A percentile compares a stretch with the other conserved stretches of the same genome.
phyloP scores from a whole-genome alignment of 2,329 filamentous ascomycete genomes.

The Trichophyton simii region DNA sequence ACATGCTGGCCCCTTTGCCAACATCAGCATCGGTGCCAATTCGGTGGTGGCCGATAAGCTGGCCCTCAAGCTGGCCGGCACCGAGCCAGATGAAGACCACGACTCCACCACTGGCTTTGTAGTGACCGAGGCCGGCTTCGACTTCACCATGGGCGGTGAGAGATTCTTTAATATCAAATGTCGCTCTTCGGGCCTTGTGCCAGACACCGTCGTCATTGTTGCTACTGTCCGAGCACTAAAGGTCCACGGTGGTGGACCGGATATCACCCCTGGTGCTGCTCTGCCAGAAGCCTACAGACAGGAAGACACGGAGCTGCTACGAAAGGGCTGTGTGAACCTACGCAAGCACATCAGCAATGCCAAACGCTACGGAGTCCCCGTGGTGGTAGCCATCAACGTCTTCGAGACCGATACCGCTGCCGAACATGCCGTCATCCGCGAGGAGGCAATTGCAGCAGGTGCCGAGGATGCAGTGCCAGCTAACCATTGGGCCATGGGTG shows the following conservation, averaged over 20 bases:
- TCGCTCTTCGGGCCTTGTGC: constrained; percentile 79
- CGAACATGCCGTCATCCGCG: constrained; percentile 75
- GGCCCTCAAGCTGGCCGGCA: constrained; percentile 88
- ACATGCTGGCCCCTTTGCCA: constrained; percentile 93
- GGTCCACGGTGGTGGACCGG: constrained; percentile 92
- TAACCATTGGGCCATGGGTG: constrained; percentile 95
- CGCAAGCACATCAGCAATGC: constrained; percentile 93
- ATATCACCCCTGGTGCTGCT: constrained; percentile 73
- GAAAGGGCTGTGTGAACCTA: constrained; percentile 82
- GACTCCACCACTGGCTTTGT: constrained; percentile 78
- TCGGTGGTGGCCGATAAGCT: constrained; percentile 91
- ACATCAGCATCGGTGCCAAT: constrained; percentile 95
- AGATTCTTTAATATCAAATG: constrained; percentile 99
- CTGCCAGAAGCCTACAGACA: constrained; percentile 81
- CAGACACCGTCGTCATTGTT: constrained; percentile 88
- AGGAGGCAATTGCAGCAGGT: constrained; percentile 82
- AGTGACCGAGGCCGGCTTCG: constrained; percentile 92
- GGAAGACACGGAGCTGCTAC: constrained; percentile 85
- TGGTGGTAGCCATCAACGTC: constrained; percentile 94
- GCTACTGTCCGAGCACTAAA: constrained; percentile 92
- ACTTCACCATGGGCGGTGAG: constrained; percentile 99
- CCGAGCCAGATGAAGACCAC: constrained; percentile 80
- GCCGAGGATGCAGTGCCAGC: constrained; percentile 87
- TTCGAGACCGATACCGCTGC: constrained; percentile 89
- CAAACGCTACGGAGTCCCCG: constrained; percentile 75